A percentile compares a stretch with the other conserved stretches of the same genome.
phyloP scores from a whole-genome alignment of 2,329 filamentous ascomycete species.

The Teratosphaeria gauchensis region DNA sequence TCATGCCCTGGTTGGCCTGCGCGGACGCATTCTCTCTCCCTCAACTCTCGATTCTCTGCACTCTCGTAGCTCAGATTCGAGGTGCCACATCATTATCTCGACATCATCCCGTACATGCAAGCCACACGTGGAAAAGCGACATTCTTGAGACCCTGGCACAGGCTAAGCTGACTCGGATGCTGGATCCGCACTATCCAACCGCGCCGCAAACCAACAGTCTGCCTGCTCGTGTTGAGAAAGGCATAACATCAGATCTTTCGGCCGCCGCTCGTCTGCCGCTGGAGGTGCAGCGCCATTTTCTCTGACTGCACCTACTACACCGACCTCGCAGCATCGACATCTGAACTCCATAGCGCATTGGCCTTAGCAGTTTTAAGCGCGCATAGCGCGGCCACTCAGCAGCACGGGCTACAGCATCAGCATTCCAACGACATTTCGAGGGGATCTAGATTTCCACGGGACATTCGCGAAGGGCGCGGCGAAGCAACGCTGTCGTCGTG shows the following conservation, averaged over 20 bases:
- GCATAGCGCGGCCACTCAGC: not conserved
- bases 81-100: not conserved
- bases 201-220: slow-evolving; percentile 9
- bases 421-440: not conserved
- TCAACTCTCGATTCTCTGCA: not conserved
- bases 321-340: not conserved
- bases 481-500: not conserved
- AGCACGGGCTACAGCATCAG: not conserved
- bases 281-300: not conserved
- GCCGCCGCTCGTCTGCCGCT: not conserved
- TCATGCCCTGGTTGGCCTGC: not conserved
- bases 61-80: not conserved
- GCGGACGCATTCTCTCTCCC: not conserved
- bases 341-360: not conserved
- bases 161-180: not conserved
- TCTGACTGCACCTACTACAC: not conserved
- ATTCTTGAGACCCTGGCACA: not conserved
- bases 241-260: not conserved
- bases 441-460: not conserved
- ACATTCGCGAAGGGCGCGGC: not conserved
- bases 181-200: slow-evolving; percentile 2
- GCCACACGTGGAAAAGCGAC: not conserved
- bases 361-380: slow-evolving; percentile 5
- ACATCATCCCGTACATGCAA: not conserved
- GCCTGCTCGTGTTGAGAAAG: not conserved